A percentile compares a stretch with the other conserved stretches of the same genome.
phyloP scores from a whole-genome alignment of 2,329 filamentous ascomycete genomes.

The Fusarium multiceps region DNA sequence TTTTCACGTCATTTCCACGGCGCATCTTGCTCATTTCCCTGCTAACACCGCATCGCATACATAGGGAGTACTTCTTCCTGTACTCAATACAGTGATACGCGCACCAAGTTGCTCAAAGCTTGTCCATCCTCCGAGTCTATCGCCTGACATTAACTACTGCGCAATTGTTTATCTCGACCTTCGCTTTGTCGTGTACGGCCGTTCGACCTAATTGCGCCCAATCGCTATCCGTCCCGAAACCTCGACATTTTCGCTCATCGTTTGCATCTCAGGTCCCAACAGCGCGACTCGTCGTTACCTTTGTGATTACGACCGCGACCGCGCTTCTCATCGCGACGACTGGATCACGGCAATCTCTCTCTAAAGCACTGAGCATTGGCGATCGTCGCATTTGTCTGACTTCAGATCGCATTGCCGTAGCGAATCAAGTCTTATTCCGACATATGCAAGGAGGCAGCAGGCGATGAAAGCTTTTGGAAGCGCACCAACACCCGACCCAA shows the following conservation, averaged over 20 bases:
- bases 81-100: not conserved
- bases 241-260: not conserved
- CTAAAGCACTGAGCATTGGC: conserved; percentile 25
- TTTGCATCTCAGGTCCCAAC: not conserved
- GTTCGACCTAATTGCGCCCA: not conserved
- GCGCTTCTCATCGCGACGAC: conserved; percentile 31
- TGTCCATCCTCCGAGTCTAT: not conserved
- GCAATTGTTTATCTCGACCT: conserved; percentile 10
- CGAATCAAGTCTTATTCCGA: conserved; percentile 39
- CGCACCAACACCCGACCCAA: conserved; percentile 38
- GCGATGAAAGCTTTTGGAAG: conserved; percentile 45
- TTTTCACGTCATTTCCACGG: conserved; percentile 32
- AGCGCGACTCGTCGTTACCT: not conserved
- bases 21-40: conserved; percentile 20
- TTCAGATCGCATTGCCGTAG: conserved; percentile 25
- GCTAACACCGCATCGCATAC: conserved; percentile 26
- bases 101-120: conserved; percentile 9
- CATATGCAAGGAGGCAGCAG: conserved; percentile 46
- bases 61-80: conserved; percentile 10
- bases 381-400: conserved; percentile 40
- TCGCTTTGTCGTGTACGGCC: not conserved
- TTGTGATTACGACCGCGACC: conserved; percentile 12
- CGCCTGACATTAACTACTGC: conserved; percentile 6
- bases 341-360: conserved; percentile 31
- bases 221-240: not conserved